These are phyloP conservation scores for Rostrohypoxylon terebratum DNA, from an alignment of 495 filamentous ascomycete genomes.

Conservation along the genomic window DNA sequence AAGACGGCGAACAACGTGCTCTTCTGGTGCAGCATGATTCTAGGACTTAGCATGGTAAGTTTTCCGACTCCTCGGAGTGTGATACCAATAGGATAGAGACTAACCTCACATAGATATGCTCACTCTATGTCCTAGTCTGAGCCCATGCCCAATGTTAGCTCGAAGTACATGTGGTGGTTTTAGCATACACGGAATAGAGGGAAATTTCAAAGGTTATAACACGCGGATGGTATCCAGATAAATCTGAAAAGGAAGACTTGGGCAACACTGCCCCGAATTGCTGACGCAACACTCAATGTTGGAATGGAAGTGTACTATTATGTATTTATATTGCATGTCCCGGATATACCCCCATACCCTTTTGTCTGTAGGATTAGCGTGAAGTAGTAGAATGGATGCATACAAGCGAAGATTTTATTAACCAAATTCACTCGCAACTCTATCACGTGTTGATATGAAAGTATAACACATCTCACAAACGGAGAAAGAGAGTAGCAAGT, in stretches of 20 bases:
- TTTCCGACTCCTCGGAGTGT: neutral
- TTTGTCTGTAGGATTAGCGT: slow-evolving; percentile 4
- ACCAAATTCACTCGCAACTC: neutral
- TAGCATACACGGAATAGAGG: neutral
- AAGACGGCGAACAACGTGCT: slow-evolving; percentile 89
- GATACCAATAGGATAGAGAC: neutral
- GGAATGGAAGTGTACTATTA: slow-evolving; percentile 12
- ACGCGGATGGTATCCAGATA: neutral
- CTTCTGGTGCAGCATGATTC: slow-evolving; percentile 96
- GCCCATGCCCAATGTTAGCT: neutral
- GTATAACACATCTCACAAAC: no score
- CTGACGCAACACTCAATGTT: slow-evolving; percentile 1
- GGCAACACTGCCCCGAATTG: neutral
- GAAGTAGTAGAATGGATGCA: slow-evolving; percentile 20
- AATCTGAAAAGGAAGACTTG: neutral
- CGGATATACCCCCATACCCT: slow-evolving; percentile 16
- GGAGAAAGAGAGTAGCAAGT: no score
- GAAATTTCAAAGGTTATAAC: neutral
- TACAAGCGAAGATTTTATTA: neutral
- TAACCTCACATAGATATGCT: slow-evolving; percentile 60
- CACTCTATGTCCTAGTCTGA: slow-evolving; percentile 64
- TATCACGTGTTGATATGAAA: neutral
- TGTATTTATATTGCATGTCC: slow-evolving; percentile 16
- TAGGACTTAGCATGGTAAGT: slow-evolving; percentile 86
- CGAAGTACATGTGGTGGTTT: neutral